Evolutionary conservation across 805 yeast species (phyloP), one percentile per base, ranked within the genome.

Genomic region (Candida loeiensis): DNA sequence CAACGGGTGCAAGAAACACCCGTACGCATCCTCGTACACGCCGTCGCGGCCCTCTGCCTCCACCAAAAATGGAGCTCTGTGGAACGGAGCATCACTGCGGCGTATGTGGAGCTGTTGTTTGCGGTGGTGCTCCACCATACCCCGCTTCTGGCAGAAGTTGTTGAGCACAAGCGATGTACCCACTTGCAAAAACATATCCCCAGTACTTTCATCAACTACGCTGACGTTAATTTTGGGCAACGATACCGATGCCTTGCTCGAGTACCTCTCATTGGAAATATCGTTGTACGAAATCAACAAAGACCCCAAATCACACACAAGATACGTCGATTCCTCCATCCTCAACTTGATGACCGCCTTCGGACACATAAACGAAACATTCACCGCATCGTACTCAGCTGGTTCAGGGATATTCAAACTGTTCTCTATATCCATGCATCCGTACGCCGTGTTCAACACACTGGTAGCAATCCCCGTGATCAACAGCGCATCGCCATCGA

Each of bases 41-140:
- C 62, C 57, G 36, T 72, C 74, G 39, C 81, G 73, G 11, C 64
- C 61, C 11, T 71, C 69, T 5, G 69, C 71, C 3, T 75, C 73
- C 6, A 91, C 56, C 20, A 91, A 58, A 55, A 88, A 90, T 0
- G 93, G 82, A 15, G 80, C 67, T 40, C 99, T 63, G 49, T 87
- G 93, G 46, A 79, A 88, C 0, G 96, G 88, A 0, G 85, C 84
- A 66, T 93, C 99, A 50, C 87, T 85, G 5, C 66, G 47, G 14
- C 76, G 63, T 1, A 90, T 61, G 57, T 85, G 95, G 2, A 68
- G 66, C 38, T 80, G 80, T 55, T 90, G 96, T 14, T 62, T 52
- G 7, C 54, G 51, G 37, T 77, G 60, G 31, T 75, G 73, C 9
- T 71, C 69, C 0, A 55, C 56, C 45, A 72, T 73, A 43, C 77